Percentiles rank a stretch among this genome's conserved stretches.
These are phyloP conservation scores for Medicago lupulina DNA, from an alignment of 306 rosid genomes.

Conservation along the genomic window DNA sequence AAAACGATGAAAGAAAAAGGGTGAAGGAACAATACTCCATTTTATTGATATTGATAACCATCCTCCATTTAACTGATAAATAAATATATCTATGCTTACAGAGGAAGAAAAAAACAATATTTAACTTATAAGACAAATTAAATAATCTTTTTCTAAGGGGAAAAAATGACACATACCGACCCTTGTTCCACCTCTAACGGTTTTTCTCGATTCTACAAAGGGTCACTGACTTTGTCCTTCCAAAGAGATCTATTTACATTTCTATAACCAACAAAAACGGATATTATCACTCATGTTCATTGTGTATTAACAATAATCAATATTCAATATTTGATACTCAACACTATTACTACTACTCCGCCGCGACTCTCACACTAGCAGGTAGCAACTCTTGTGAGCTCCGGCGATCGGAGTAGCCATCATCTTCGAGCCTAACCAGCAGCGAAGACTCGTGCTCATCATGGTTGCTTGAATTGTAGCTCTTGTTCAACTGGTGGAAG, in stretches of 20 bases:
- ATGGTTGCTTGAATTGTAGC: conserved; percentile 35
- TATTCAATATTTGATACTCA: conserved; percentile 15
- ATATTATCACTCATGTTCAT: conserved; percentile 49
- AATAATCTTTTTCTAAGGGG: conserved; percentile 45
- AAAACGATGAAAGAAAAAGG: background rate
- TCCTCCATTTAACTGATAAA: conserved; percentile 53
- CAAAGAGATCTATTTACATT: conserved; percentile 73
- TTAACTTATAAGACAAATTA: conserved; percentile 45
- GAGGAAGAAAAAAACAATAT: conserved; percentile 33
- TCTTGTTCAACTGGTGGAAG: conserved; percentile 66
- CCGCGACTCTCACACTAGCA: conserved; percentile 59
- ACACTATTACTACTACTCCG: conserved; percentile 39
- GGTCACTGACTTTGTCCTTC: conserved; percentile 51
- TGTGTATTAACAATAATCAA: conserved; percentile 18
- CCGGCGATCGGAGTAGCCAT: conserved; percentile 53
- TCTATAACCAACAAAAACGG: conserved; percentile 48
- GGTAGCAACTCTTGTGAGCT: conserved; percentile 68
- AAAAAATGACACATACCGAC: conserved; percentile 41
- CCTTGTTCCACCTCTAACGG: conserved; percentile 55
- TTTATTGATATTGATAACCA: conserved; percentile 53
- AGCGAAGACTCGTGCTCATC: conserved; percentile 50
- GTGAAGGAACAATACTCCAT: conserved; percentile 55
- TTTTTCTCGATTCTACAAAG: conserved; percentile 54
- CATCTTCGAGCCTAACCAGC: conserved; percentile 73
- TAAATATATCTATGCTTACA: conserved; percentile 60